Conservation (phyloP, 1,284 basidiomycete genomes). For the Sporisorium exsertum region DNA sequence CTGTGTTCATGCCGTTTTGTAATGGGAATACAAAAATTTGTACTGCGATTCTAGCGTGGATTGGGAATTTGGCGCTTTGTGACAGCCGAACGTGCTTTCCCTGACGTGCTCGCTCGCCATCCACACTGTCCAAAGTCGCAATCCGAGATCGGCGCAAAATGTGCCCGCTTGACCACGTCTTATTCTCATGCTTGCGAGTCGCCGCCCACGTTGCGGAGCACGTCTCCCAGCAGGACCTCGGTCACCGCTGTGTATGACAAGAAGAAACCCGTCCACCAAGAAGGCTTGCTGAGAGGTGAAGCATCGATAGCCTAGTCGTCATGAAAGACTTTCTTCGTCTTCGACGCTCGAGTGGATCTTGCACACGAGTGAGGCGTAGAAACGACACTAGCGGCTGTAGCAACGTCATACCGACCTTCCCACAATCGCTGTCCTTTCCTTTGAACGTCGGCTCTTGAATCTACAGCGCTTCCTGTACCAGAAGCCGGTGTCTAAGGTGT, state of each 20-base stretch:
- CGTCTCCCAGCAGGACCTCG: not conserved
- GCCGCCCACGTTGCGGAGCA: too few species aligned
- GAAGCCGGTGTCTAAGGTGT: not conserved
- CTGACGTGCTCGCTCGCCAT: constrained; percentile 53
- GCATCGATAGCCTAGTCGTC: not conserved
- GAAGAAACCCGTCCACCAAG: not conserved
- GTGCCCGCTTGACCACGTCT: not conserved
- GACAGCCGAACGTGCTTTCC: constrained; percentile 33
- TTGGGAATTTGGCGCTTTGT: constrained; percentile 28
- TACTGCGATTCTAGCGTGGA: constrained; percentile 12
- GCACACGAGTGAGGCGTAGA: not conserved
- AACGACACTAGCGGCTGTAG: not conserved
- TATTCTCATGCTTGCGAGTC: too few species aligned
- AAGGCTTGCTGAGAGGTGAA: not conserved
- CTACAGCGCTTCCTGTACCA: not conserved
- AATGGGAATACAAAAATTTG: constrained; percentile 12
- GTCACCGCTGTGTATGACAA: not conserved
- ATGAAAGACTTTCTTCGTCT: not conserved
- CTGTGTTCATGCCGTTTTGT: not conserved
- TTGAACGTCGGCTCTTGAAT: not conserved
- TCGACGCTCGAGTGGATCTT: not conserved
- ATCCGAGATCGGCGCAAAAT: constrained; percentile 4
- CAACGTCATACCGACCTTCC: not conserved
- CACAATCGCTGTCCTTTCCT: not conserved
- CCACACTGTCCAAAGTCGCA: constrained; percentile 9